Percentiles rank a stretch among this genome's conserved stretches.
These are phyloP conservation scores for Myxozyma udenii DNA, from an alignment of 805 yeast genomes.

Conservation along the genomic window DNA sequence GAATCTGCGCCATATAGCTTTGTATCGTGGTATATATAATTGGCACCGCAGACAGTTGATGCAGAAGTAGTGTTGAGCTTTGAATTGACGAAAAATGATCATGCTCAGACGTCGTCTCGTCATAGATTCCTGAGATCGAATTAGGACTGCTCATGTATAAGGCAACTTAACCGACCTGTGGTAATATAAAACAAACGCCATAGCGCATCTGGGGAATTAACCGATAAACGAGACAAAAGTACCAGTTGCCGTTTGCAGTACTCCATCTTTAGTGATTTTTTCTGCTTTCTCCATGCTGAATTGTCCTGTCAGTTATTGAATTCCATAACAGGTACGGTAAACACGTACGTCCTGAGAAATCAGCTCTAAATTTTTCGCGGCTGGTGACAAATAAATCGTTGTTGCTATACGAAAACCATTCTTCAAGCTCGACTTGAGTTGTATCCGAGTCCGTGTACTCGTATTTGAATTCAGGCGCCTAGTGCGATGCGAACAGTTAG, in stretches of 20 bases:
- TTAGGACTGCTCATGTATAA: neutral
- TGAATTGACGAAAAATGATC: constrained; percentile 11
- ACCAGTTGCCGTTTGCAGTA: neutral
- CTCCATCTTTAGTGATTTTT: neutral
- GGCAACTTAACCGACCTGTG: constrained; percentile 6
- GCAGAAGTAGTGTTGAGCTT: constrained; percentile 2
- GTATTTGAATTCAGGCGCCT: constrained; percentile 43
- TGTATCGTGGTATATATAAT: too few relatives aligned
- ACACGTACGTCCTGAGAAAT: constrained; percentile 13
- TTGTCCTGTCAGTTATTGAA: neutral
- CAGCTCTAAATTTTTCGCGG: constrained; percentile 13
- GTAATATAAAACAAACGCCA: constrained; percentile 16
- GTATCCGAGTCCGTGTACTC: constrained; percentile 41
- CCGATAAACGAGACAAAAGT: neutral
- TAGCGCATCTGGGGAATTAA: constrained; percentile 1
- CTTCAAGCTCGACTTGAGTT: constrained; percentile 45
- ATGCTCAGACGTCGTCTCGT: constrained; percentile 9
- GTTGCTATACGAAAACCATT: constrained; percentile 45
- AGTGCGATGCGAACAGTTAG: neutral
- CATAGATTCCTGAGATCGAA: constrained; percentile 9
- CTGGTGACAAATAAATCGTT: constrained; percentile 22
- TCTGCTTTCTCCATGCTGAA: constrained; percentile 3
- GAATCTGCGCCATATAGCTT: too few relatives aligned
- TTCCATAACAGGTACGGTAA: neutral
- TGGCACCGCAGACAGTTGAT: too few relatives aligned